Conservation (phyloP, 176 grass and related monocot species). For the Triticum aestivum region DNA sequence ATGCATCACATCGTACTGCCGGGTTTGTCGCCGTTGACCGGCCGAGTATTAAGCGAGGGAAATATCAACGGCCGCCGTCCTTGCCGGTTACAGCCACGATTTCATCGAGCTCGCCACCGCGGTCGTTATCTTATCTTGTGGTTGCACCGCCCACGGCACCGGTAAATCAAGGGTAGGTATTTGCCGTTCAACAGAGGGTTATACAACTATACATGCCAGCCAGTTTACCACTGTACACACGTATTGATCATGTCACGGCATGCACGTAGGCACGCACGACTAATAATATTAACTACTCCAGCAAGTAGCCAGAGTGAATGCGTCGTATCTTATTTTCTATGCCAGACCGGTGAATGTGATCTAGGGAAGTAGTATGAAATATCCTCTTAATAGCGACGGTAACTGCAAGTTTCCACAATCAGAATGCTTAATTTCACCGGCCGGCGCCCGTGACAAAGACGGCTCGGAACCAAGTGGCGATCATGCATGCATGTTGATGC, state of each 20-base stretch:
- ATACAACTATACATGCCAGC: too few species aligned
- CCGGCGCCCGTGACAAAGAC: conserved; percentile 7
- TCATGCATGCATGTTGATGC: background rate
- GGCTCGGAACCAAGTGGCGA: background rate
- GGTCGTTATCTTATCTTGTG: background rate
- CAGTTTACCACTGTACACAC: background rate
- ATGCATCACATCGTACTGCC: background rate
- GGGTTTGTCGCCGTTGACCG: background rate
- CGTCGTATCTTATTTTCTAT: background rate
- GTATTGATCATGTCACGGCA: background rate
- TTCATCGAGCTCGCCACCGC: background rate
- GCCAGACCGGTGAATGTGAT: background rate
- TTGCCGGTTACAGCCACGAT: background rate
- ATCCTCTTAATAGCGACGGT: background rate
- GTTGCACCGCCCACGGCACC: conserved; percentile 37
- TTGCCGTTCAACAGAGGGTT: conserved; percentile 7
- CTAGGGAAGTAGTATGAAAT: background rate
- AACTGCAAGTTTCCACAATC: background rate
- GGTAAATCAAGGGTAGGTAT: conserved; percentile 24
- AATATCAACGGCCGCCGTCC: background rate
- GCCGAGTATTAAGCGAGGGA: background rate
- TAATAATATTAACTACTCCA: background rate
- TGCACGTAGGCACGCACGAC: background rate
- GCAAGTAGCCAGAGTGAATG: background rate
- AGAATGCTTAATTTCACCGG: background rate